Base-by-base conservation (phyloP, 2,329 filamentous ascomycete species). In the Fusarium tjaetaba region DNA sequence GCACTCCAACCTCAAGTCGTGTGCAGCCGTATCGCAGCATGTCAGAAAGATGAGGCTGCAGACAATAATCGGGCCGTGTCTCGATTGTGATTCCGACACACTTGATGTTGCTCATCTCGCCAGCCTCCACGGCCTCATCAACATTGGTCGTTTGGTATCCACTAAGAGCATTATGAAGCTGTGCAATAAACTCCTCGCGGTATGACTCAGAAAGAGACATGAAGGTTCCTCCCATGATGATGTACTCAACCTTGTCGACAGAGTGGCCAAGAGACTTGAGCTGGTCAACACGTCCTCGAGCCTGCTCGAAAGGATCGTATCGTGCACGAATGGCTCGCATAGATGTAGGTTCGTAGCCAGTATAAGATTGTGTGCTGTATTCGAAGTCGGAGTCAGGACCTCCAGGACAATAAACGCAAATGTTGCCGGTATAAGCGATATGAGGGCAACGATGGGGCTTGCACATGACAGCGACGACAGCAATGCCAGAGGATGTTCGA, bases 1-100 rank as follows among this genome's bases (percentile, higher is more conserved):
- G 96, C 1, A 99, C 97, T 38, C 96, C 96, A 63, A 99, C 91
- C 80, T 99, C 96, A 24, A 99, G 86, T 62, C 96, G 89, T 2
- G 96, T 99, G 82, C 96, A 99, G 41, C 96, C 96, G 79, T 99
- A 99, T n/a, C 96, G 91, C 59, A 99, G 87, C 96, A 99, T 99
- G 78, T 93, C 94, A 34, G 94, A 95, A 38, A 99, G 87, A 82
- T 99, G 96, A n/a, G 94, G 94, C 77, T 97, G 95, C 65, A 98
- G 85, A 79, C 96, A 99, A 84, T 99, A 99, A 81, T 99, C 96
- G 0, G 96, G 96, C 39, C 96, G 88, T 7, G 96, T 99, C 85
- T 99, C 96, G 78, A 99, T 99, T 4, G 96, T 99, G 79, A 99
- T 98, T 61, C 96, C 96, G 18, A 99, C 96, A 78, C 96, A 99